Evolutionary conservation across 768 basidiomycete genomes (phyloP).

Genomic region (Melanogaster broomeanus): DNA sequence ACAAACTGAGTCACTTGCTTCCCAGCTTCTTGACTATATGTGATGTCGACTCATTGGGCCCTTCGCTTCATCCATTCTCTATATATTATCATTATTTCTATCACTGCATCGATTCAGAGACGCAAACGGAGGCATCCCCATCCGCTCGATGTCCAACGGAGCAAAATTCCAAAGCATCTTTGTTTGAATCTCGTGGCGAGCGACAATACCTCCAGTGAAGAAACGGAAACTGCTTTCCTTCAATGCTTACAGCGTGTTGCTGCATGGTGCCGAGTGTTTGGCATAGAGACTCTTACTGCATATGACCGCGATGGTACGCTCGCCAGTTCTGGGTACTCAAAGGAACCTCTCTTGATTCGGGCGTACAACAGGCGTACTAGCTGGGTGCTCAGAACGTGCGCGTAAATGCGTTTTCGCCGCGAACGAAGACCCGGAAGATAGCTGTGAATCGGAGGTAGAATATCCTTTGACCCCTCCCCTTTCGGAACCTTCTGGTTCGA

Average conservation of each 20-base stretch:
- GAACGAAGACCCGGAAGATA: constrained; percentile 29
- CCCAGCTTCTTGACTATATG: constrained; percentile 4
- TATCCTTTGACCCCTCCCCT: constrained; percentile 79
- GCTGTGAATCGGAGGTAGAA: constrained; percentile 56
- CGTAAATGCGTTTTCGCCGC: constrained; percentile 36
- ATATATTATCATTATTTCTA: constrained; percentile 46
- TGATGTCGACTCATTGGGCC: constrained; percentile 44
- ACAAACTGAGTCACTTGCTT: too few relatives aligned
- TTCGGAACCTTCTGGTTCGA: constrained; percentile 70
- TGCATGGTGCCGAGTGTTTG: constrained; percentile 62
- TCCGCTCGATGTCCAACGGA: constrained; percentile 52
- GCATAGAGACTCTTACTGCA: constrained; percentile 64
- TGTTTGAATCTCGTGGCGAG: constrained; percentile 62
- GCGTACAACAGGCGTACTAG: constrained; percentile 39
- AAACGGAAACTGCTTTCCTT: constrained; percentile 45
- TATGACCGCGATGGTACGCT: constrained; percentile 72
- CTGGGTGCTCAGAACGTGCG: constrained; percentile 42
- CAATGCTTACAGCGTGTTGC: constrained; percentile 55
- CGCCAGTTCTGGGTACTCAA: background rate
- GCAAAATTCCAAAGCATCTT: constrained; percentile 64
- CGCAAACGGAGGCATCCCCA: constrained; percentile 41
- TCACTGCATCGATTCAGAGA: constrained; percentile 43
- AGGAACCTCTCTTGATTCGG: constrained; percentile 6
- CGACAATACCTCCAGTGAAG: constrained; percentile 34
- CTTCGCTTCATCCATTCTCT: constrained; percentile 60